These are phyloP conservation scores for Xylaria sp. DNA, from an alignment of 2,329 filamentous ascomycete genomes.

Conservation along the genomic window DNA sequence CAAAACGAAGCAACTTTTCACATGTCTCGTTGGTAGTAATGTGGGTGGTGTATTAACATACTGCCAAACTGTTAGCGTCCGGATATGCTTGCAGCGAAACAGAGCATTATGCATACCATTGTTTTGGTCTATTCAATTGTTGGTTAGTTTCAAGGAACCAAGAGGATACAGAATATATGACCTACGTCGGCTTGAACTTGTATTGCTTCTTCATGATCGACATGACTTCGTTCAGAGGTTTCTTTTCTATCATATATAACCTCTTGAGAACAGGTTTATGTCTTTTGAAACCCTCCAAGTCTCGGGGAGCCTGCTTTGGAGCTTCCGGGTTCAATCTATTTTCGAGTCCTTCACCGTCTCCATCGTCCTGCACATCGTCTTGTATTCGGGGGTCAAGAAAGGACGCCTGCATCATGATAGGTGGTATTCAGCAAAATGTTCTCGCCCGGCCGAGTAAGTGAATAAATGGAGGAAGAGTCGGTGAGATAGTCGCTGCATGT, in stretches of 20 bases:
- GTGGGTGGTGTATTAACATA: not conserved
- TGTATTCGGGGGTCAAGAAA: not conserved
- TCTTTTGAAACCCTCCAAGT: slow-evolving; percentile 5
- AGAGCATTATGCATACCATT: slow-evolving; percentile 17
- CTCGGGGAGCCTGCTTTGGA: not conserved
- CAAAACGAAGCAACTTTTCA: too few species aligned
- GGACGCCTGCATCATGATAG: not conserved
- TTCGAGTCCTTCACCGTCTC: not conserved
- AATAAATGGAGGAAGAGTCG: not conserved
- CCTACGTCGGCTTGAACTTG: slow-evolving; percentile 25
- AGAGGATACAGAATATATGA: not conserved
- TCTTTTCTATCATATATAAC: slow-evolving; percentile 14
- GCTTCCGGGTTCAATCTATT: not conserved
- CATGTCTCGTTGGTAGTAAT: not conserved
- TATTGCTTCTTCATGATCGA: slow-evolving; percentile 11
- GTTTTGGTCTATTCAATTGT: not conserved
- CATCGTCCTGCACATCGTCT: not conserved
- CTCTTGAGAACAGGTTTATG: not conserved
- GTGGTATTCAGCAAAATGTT: not conserved
- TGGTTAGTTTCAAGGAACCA: not conserved
- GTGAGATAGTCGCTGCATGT: not conserved
- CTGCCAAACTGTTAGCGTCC: slow-evolving; percentile 8
- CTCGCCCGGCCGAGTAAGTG: not conserved
- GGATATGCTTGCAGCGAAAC: not conserved
- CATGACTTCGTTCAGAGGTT: slow-evolving; percentile 20